Evolutionary conservation across 108 stramenopile genomes (phyloP).

Genomic region (Aurantiochytrium sp.): DNA sequence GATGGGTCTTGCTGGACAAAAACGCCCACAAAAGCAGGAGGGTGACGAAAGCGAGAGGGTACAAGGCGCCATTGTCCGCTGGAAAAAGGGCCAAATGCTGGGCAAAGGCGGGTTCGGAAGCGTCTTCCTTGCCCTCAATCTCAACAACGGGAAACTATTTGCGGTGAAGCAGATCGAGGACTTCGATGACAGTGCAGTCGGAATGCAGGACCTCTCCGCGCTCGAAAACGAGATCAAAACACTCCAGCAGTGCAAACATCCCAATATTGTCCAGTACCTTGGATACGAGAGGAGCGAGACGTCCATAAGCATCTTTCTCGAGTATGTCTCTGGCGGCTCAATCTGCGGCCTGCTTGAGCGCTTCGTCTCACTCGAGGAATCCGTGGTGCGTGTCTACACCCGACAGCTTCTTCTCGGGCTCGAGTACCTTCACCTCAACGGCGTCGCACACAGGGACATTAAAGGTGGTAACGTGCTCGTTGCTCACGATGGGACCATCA

Average conservation of each 20-base stretch:
- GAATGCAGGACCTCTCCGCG: conserved; percentile 27
- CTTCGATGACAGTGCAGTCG: neutral
- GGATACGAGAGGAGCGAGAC: conserved; percentile 39
- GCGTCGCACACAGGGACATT: conserved; percentile 65
- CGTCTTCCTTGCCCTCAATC: conserved; percentile 55
- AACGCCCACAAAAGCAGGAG: too few species aligned
- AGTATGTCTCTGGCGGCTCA: conserved; percentile 50
- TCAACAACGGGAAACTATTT: conserved; percentile 57
- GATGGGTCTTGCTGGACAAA: too few species aligned
- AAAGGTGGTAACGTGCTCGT: conserved; percentile 62
- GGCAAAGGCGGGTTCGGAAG: conserved; percentile 54
- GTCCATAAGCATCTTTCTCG: conserved; percentile 47
- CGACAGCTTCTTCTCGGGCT: conserved; percentile 61
- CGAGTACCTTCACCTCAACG: conserved; percentile 58
- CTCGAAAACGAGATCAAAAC: conserved; percentile 56
- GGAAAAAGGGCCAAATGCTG: conserved; percentile 56
- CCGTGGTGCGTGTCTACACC: conserved; percentile 38
- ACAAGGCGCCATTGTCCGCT: neutral
- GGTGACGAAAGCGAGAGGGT: neutral
- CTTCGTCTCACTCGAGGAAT: conserved; percentile 41
- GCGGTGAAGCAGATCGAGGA: conserved; percentile 56
- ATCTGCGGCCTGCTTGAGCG: conserved; percentile 35
- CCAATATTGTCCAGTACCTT: conserved; percentile 57
- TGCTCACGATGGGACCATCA: conserved; percentile 47
- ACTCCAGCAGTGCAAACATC: conserved; percentile 43